Conservation (phyloP, 1,284 basidiomycete species). For the Trametes pubescens region DNA sequence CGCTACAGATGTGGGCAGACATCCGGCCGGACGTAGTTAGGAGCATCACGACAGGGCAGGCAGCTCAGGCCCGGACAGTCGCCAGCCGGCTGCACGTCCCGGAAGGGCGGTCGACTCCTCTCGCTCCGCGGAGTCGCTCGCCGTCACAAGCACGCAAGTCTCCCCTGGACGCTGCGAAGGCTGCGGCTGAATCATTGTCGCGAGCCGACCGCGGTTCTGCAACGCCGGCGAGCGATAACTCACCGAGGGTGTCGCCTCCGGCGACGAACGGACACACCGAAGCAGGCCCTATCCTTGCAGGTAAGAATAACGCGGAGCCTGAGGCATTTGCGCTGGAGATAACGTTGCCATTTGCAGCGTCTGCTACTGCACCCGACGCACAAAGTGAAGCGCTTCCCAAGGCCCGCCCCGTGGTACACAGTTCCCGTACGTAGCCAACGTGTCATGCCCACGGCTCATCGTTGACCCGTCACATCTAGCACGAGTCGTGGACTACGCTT, state of each 20-base stretch:
- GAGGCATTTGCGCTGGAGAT: constrained; percentile 23
- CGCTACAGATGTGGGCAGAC: constrained; percentile 88
- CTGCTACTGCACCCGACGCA: constrained; percentile 23
- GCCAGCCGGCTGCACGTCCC: constrained; percentile 76
- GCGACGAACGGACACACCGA: constrained; percentile 6
- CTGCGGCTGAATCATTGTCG: constrained; percentile 26
- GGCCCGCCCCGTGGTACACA: constrained; percentile 7
- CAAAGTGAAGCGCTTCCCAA: constrained; percentile 8
- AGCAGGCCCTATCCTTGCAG: neutral
- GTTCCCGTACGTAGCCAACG: constrained; percentile 19
- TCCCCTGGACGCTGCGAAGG: constrained; percentile 31
- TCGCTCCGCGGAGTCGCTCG: constrained; percentile 43
- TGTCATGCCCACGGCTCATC: constrained; percentile 9
- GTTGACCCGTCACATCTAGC: constrained; percentile 21
- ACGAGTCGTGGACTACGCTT: constrained; percentile 7
- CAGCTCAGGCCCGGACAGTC: constrained; percentile 67
- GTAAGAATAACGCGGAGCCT: constrained; percentile 5
- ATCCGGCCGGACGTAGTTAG: constrained; percentile 68
- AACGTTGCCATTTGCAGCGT: constrained; percentile 11
- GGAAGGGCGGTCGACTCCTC: constrained; percentile 55
- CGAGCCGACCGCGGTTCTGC: constrained; percentile 18
- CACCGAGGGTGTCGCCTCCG: constrained; percentile 3
- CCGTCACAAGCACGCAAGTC: constrained; percentile 38
- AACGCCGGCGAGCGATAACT: constrained; percentile 12
- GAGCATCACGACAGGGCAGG: constrained; percentile 63